phyloP scores from a whole-genome alignment of 257 asterid species.

The Eustoma russellianum region DNA sequence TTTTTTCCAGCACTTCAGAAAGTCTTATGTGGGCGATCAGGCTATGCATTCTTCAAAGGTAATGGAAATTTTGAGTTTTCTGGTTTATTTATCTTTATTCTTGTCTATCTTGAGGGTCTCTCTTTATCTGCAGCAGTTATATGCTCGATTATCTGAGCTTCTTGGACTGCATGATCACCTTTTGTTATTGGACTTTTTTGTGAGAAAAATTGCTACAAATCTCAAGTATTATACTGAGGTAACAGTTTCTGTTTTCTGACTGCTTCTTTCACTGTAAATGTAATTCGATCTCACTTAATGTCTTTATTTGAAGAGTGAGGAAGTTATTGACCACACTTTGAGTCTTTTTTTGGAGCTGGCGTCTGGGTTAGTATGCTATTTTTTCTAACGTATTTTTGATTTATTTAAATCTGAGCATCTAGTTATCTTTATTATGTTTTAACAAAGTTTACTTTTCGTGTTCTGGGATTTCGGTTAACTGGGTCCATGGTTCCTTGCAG shows the following conservation, averaged over 20 bases:
- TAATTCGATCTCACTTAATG: constrained; percentile 12
- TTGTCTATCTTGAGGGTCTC: constrained; percentile 13
- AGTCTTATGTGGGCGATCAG: constrained; percentile 91
- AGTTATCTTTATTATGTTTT: no score
- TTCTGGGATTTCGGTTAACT: background rate
- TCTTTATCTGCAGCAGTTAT: constrained; percentile 78
- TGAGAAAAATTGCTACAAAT: constrained; percentile 81
- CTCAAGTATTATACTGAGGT: constrained; percentile 94
- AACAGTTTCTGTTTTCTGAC: constrained; percentile 8
- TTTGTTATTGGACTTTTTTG: constrained; percentile 65
- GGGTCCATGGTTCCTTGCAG: constrained; percentile 30
- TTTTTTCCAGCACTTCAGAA: constrained; percentile 87
- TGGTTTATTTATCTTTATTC: constrained; percentile 9
- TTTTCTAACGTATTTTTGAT: constrained; percentile 7
- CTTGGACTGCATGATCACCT: constrained; percentile 97
- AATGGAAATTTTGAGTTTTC: constrained; percentile 7
- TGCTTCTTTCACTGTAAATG: constrained; percentile 3
- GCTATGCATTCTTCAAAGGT: constrained; percentile 99
- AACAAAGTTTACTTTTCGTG: no score
- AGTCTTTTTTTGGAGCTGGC: constrained; percentile 92
- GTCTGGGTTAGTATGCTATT: constrained; percentile 62
- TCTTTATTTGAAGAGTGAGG: constrained; percentile 57
- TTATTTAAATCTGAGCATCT: background rate
- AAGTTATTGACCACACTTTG: constrained; percentile 79
- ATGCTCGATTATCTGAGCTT: constrained; percentile 82